Evolutionary conservation across 1,284 basidiomycete genomes (phyloP).

Genomic region (Pseudozyma sp.): DNA sequence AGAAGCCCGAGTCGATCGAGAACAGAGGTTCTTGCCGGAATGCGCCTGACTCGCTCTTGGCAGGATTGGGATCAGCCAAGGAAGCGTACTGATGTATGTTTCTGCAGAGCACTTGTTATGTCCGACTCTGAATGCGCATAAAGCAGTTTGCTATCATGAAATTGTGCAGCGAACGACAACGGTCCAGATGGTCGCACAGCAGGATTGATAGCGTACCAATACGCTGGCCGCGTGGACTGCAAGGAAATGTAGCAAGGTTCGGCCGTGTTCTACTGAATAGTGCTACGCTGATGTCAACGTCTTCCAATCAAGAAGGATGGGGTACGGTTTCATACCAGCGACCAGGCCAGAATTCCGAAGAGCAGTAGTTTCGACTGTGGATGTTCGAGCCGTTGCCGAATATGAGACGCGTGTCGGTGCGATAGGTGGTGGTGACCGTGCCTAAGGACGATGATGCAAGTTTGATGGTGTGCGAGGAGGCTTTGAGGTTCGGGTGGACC

Average conservation of each 20-base stretch:
- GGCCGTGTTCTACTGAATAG: background rate
- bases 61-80: too few species aligned
- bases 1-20: conserved; percentile 4
- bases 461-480: conserved; percentile 1
- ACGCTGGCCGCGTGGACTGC: too few species aligned
- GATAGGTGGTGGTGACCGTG: background rate
- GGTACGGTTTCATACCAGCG: conserved; percentile 14
- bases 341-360: conserved; percentile 1
- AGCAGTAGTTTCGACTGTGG: background rate
- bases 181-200: too few species aligned
- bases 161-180: too few species aligned
- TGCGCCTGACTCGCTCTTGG: too few species aligned
- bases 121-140: too few species aligned
- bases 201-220: too few species aligned
- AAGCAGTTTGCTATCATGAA: too few species aligned
- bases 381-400: background rate
- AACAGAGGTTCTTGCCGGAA: background rate
- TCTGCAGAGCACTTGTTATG: too few species aligned
- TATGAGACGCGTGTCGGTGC: background rate
- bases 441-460: background rate
- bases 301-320: background rate
- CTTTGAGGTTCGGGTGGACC: conserved; percentile 11
- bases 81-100: too few species aligned
- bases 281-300: background rate
- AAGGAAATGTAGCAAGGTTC: conserved; percentile 21